A percentile compares a stretch with the other conserved stretches of the same genome.
These are phyloP conservation scores for Echites panduratus DNA, from an alignment of 257 asterid genomes.

Conservation along the genomic window DNA sequence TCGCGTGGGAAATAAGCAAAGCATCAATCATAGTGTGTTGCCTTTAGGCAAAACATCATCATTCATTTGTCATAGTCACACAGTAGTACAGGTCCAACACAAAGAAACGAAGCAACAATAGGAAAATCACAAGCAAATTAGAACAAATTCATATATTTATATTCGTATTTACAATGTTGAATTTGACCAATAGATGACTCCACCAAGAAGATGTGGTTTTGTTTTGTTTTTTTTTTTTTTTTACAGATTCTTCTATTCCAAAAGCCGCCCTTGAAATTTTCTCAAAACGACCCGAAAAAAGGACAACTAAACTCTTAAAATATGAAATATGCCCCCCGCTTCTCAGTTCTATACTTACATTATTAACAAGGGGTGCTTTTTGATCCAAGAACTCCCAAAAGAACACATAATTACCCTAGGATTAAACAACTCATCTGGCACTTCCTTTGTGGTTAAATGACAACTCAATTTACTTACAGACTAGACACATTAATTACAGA, in stretches of 20 bases:
- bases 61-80: neutral
- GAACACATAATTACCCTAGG: conserved; percentile 16
- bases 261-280: conserved; percentile 33
- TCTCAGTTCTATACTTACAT: conserved; percentile 57
- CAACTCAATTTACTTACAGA: conserved; percentile 38
- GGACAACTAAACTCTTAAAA: conserved; percentile 20
- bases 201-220: conserved; percentile 20
- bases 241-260: conserved; percentile 27
- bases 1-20: conserved; percentile 44
- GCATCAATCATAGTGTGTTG: conserved; percentile 12
- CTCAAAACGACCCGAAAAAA: conserved; percentile 30
- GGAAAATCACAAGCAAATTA: neutral
- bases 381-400: conserved; percentile 23
- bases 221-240: neutral
- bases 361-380: conserved; percentile 26
- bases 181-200: conserved; percentile 31
- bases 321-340: conserved; percentile 15
- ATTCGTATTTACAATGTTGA: conserved; percentile 32
- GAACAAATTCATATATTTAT: conserved; percentile 2
- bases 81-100: neutral
- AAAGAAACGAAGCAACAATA: neutral
- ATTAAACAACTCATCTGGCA: neutral
- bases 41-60: conserved; percentile 10
- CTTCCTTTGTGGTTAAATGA: conserved; percentile 22
- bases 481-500: conserved; percentile 41